These are phyloP conservation scores for Zymoseptoria passerinii DNA, from an alignment of 2,329 filamentous ascomycete genomes.

Conservation along the genomic window DNA sequence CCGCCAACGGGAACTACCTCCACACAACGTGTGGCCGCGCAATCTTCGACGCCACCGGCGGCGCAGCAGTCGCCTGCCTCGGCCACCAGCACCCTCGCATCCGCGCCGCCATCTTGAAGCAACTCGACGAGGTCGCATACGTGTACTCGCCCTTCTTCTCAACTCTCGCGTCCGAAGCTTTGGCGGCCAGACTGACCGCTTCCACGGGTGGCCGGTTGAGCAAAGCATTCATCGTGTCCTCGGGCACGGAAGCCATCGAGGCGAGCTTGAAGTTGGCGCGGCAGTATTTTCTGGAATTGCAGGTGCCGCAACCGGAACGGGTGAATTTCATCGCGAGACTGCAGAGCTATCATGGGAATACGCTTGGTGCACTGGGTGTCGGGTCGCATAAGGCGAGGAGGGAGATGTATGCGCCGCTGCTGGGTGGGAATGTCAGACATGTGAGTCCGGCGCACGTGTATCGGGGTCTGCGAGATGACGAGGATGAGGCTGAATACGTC, in stretches of 20 bases:
- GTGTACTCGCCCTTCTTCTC: constrained; percentile 51
- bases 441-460: constrained; percentile 31
- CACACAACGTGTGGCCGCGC: constrained; percentile 44
- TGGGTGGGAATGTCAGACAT: constrained; percentile 23
- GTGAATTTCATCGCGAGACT: constrained; percentile 38
- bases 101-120: constrained; percentile 48
- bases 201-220: constrained; percentile 44
- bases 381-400: constrained; percentile 31
- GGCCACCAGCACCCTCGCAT: constrained; percentile 48
- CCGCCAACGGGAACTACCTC: constrained; percentile 43
- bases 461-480: constrained; percentile 26
- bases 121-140: constrained; percentile 52
- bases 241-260: constrained; percentile 40
- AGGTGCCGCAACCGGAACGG: constrained; percentile 36
- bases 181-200: constrained; percentile 41
- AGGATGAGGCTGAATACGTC: constrained; percentile 37
- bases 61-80: constrained; percentile 62
- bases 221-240: constrained; percentile 48
- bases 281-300: constrained; percentile 41
- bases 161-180: constrained; percentile 43
- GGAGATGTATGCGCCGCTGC: constrained; percentile 28
- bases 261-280: constrained; percentile 42
- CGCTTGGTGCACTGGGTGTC: constrained; percentile 39
- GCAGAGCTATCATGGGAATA: constrained; percentile 46
- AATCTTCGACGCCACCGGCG: constrained; percentile 63